Evolutionary conservation across 2,329 filamentous ascomycete species (phyloP).

Genomic region (Penicillium janthinellum): DNA sequence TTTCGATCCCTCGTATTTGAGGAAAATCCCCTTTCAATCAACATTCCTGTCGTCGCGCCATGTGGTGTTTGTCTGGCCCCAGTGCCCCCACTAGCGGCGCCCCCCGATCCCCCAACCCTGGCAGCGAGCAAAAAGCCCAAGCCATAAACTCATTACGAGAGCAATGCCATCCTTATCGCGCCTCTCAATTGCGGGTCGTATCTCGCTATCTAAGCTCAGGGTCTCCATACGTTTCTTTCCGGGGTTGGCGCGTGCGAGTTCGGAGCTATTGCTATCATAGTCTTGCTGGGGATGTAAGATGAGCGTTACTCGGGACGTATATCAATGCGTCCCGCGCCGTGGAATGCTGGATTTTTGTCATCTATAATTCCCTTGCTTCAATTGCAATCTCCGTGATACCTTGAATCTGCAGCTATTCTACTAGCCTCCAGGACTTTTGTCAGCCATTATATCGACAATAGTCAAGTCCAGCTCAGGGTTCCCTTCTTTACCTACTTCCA

Average conservation of each 20-base stretch:
- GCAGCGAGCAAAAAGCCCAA: neutral
- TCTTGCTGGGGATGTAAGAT: neutral
- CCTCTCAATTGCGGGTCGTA: constrained; percentile 14
- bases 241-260: constrained; percentile 22
- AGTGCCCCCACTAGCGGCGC: neutral
- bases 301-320: constrained; percentile 6
- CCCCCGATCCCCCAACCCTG: neutral
- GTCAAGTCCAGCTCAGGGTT: neutral
- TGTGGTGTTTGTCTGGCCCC: neutral
- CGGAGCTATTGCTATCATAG: constrained; percentile 19
- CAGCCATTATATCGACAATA: neutral
- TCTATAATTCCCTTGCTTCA: neutral
- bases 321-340: neutral
- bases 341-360: neutral
- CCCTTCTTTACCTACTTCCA: neutral
- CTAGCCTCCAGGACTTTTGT: too few species aligned
- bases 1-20: neutral
- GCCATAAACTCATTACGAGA: constrained; percentile 24
- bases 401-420: neutral
- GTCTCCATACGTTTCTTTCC: constrained; percentile 1
- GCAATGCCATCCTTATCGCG: constrained; percentile 6
- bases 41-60: neutral
- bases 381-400: neutral
- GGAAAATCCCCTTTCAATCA: neutral
- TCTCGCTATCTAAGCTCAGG: constrained; percentile 27